Conservation (phyloP, 768 basidiomycete species). For the Pulveroboletus frians region DNA sequence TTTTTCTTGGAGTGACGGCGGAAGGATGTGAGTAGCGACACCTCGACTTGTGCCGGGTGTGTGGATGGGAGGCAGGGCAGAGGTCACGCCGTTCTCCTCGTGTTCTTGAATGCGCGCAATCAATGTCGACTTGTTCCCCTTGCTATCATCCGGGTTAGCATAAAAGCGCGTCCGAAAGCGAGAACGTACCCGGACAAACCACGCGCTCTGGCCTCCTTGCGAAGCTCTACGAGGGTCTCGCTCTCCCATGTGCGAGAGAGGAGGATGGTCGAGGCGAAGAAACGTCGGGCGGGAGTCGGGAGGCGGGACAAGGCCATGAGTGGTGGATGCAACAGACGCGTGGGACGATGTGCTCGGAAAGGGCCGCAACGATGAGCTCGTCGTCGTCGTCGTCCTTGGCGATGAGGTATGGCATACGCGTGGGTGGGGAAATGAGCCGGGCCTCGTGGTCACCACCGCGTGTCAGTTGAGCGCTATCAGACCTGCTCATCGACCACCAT, state of each 20-base stretch:
- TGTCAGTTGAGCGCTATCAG: slow-evolving; percentile 32
- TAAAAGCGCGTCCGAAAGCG: not conserved
- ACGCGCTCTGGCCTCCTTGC: slow-evolving; percentile 49
- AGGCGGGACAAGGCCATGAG: slow-evolving; percentile 16
- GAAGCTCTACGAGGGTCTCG: slow-evolving; percentile 45
- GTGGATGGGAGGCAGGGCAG: slow-evolving; percentile 2
- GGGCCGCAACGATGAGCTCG: not conserved
- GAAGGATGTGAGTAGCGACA: slow-evolving; percentile 20
- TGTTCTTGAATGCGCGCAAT: slow-evolving; percentile 50
- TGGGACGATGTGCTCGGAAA: not conserved
- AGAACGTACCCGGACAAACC: slow-evolving; percentile 50
- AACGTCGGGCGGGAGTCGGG: slow-evolving; percentile 16
- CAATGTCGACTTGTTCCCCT: slow-evolving; percentile 54
- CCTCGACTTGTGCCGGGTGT: slow-evolving; percentile 21
- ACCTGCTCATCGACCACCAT: slow-evolving; percentile 21
- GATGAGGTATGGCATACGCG: not conserved
- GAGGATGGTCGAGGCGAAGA: slow-evolving; percentile 51
- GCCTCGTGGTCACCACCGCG: slow-evolving; percentile 53
- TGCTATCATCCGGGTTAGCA: slow-evolving; percentile 34
- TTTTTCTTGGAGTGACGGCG: slow-evolving; percentile 19
- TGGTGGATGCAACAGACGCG: not conserved
- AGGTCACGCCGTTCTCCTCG: slow-evolving; percentile 32
- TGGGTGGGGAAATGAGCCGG: not conserved
- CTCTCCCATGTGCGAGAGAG: slow-evolving; percentile 54
- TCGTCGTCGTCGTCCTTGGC: slow-evolving; percentile 3